Evolutionary conservation across 1,284 basidiomycete genomes (phyloP).

Genomic region (Rhodotorula sp.): DNA sequence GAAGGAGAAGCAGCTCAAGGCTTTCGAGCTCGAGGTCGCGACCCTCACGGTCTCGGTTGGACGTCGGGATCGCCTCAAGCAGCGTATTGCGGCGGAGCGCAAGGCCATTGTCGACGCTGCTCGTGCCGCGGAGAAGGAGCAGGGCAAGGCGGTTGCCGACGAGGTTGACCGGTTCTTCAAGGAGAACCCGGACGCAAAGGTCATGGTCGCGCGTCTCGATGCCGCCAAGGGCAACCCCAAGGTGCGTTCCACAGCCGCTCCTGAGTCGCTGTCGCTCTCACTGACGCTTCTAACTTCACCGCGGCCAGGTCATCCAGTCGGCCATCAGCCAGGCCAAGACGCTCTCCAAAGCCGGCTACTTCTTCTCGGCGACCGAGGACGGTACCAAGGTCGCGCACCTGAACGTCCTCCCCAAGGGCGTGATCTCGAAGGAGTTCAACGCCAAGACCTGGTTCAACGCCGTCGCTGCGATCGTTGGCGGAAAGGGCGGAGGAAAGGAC

Average conservation of each 20-base stretch:
- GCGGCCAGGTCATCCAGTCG: slow-evolving; percentile 68
- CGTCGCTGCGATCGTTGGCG: slow-evolving; percentile 73
- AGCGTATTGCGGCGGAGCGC: slow-evolving; percentile 66
- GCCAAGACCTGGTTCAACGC: slow-evolving; percentile 79
- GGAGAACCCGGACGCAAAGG: slow-evolving; percentile 66
- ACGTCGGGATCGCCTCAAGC: slow-evolving; percentile 75
- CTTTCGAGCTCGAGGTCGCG: slow-evolving; percentile 76
- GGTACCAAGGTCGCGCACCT: slow-evolving; percentile 77
- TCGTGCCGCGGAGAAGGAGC: slow-evolving; percentile 75
- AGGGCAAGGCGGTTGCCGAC: slow-evolving; percentile 78
- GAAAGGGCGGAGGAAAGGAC: slow-evolving; percentile 92
- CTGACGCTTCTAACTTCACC: background rate
- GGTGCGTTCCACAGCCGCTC: slow-evolving; percentile 51
- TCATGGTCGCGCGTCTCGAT: slow-evolving; percentile 68
- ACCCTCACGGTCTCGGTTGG: slow-evolving; percentile 85
- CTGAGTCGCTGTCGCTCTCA: background rate
- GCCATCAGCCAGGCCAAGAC: slow-evolving; percentile 68
- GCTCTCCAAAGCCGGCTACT: slow-evolving; percentile 77
- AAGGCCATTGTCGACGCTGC: slow-evolving; percentile 81
- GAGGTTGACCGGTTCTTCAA: slow-evolving; percentile 69
- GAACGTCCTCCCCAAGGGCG: slow-evolving; percentile 75
- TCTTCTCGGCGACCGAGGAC: slow-evolving; percentile 71
- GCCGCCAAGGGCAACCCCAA: slow-evolving; percentile 73
- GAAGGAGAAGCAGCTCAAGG: slow-evolving; percentile 81
- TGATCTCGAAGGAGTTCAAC: slow-evolving; percentile 62